These are phyloP conservation scores for Plicaturopsis crispa DNA, from an alignment of 768 basidiomycete species.

Conservation along the genomic window DNA sequence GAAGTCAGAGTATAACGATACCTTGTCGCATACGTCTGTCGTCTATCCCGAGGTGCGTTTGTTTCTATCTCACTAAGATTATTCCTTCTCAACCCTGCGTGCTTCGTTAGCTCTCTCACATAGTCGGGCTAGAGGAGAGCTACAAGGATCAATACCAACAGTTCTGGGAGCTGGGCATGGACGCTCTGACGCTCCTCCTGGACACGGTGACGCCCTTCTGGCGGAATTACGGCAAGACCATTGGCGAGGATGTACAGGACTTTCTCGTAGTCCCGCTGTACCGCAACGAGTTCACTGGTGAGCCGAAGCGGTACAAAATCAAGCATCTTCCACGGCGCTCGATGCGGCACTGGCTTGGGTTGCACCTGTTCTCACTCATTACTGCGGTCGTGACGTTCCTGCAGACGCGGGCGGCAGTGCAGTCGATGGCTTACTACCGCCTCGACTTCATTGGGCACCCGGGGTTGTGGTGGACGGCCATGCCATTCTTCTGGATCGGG, in stretches of 20 bases:
- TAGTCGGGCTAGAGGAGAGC: conserved; percentile 67
- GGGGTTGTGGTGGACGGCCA: conserved; percentile 52
- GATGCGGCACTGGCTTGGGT: conserved; percentile 58
- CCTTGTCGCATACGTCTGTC: conserved; percentile 61
- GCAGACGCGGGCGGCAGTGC: conserved; percentile 51
- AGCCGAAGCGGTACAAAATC: conserved; percentile 60
- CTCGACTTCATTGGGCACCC: conserved; percentile 52
- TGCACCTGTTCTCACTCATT: conserved; percentile 41
- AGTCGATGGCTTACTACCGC: conserved; percentile 44
- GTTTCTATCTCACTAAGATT: conserved; percentile 1
- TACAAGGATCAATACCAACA: conserved; percentile 77
- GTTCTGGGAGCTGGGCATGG: conserved; percentile 76
- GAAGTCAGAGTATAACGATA: conserved; percentile 59
- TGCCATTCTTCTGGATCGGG: conserved; percentile 58
- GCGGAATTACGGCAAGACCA: conserved; percentile 76
- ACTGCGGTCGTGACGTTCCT: conserved; percentile 44
- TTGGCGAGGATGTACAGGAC: conserved; percentile 71
- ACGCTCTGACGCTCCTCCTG: conserved; percentile 65
- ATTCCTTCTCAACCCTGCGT: neutral
- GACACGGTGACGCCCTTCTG: conserved; percentile 76
- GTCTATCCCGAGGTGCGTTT: conserved; percentile 67
- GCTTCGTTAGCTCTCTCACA: conserved; percentile 50
- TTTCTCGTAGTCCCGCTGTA: conserved; percentile 80
- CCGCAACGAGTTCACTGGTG: conserved; percentile 79
- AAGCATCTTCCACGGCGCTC: conserved; percentile 53